Evolutionary conservation across 163 green algal species (phyloP), one percentile per base, ranked within the genome.

Genomic region (Scenedesmus sp.): DNA sequence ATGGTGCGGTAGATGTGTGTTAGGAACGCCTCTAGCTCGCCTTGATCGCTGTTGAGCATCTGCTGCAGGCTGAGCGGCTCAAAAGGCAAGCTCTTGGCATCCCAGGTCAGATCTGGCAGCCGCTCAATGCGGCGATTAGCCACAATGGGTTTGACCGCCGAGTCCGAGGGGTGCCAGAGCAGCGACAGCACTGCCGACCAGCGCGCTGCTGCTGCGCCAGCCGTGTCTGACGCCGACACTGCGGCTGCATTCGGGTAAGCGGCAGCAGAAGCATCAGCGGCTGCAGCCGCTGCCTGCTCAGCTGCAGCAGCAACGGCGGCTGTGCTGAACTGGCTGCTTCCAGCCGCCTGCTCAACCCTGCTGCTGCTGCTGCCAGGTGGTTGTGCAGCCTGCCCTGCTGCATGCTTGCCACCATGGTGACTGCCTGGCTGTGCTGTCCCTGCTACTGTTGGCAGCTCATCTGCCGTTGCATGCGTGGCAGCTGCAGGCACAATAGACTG

Each of bases 61-160:
- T 88, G 94, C 26, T 94, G 91, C 16, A 98, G 90, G 16, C 81
- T 93, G 89, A 98, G 82, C 1, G 97, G 90, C 20, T 92, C 88
- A 90, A 99, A 98, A 1, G 96, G 95, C 85, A 99, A 95, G 23
- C 87, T 84, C 70, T 91, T 86, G 1, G 95, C 90, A 64, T 99
- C 97, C 62, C 92, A 97, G 10, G 60, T 70, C 13, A 92, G 87
- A 74, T 96, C 94, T 2, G 84, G 46, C 57, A 96, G 87, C 62
- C 94, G 93, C 91, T 97, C 96, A 90, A 99, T 98, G 66, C 97
- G 92, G 2, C 96, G 88, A 92, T 99, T 99, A 2, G 96, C 96
- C 26, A 99, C 96, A 86, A 99, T 99, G 9, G 98, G 98, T 94
- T 98, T 98, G 18, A 99, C 97, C 0, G 94, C 94, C 13, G 93